phyloP scores from a whole-genome alignment of 2,329 filamentous ascomycete species.

The Colletotrichum limetticola region DNA sequence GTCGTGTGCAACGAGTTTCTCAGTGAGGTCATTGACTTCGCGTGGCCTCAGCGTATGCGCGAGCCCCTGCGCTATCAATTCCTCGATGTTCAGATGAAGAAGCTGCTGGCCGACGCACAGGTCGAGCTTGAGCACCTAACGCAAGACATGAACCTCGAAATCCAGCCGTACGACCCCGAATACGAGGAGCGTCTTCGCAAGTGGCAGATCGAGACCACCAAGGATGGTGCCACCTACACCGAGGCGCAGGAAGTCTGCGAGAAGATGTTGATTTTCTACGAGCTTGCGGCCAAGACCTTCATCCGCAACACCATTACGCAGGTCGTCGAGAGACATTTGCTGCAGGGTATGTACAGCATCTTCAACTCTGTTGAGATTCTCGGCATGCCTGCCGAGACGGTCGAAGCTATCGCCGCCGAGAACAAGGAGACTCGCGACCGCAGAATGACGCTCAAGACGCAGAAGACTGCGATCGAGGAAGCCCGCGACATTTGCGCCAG shows the following conservation, averaged over 20 bases:
- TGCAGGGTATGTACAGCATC: constrained; percentile 61
- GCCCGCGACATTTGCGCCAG: constrained; percentile 60
- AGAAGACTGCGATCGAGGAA: constrained; percentile 62
- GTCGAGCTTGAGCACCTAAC: constrained; percentile 57
- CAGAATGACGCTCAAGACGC: constrained; percentile 57
- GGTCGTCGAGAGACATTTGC: constrained; percentile 61
- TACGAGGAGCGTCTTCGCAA: constrained; percentile 61
- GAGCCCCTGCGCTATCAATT: constrained; percentile 61
- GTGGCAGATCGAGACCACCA: constrained; percentile 55
- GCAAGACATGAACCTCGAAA: constrained; percentile 63
- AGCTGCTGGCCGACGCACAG: constrained; percentile 57
- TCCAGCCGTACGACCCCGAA: constrained; percentile 64
- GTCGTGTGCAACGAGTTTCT: constrained; percentile 66
- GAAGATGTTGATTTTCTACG: constrained; percentile 67
- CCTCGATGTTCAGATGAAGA: constrained; percentile 59
- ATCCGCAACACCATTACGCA: constrained; percentile 64
- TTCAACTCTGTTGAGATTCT: constrained; percentile 65
- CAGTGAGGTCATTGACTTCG: constrained; percentile 60
- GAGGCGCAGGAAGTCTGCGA: constrained; percentile 64
- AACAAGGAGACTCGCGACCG: constrained; percentile 63
- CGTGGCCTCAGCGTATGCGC: constrained; percentile 62
- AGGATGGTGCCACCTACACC: constrained; percentile 57
- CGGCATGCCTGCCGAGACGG: constrained; percentile 54
- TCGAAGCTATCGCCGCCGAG: constrained; percentile 63
- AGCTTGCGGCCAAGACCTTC: constrained; percentile 62